Evolutionary conservation across 768 basidiomycete genomes (phyloP), one percentile per base, ranked within the genome.

Genomic region (Suillus paluster): DNA sequence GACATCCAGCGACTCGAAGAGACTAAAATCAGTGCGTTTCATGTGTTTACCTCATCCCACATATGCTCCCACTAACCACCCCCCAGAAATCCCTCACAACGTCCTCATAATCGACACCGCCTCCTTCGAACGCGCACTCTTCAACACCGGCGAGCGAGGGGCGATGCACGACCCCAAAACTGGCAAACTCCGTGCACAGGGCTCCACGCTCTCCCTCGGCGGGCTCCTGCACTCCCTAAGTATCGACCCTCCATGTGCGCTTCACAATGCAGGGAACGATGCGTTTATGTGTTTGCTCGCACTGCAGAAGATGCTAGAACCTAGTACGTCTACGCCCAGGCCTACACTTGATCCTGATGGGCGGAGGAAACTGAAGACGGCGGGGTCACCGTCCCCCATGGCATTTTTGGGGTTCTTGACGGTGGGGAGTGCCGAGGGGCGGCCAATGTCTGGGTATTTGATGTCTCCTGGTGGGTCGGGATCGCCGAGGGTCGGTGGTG

Each of bases 251-350:
- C 70, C 68, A 17, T 85, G 83, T 61, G 70, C 73, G 15, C 70
- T 89, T 62, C 85, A 90, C 71, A 92, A 93, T 68, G 78, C 92
- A n/a, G 92, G 92, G 15, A 94, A 94, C 71, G 88, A 91, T 64
- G 89, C 92, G 4, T 85, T 90, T 68, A 79, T 90, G 79, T 77
- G 78, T 56, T 81, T 94, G 33, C 84, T 90, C 45, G 84, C 80
- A 14, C 78, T 94, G 34, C 92, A 94, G 68, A 78, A 84, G 67
- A 81, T 94, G 42, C 73, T 91, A 14, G 87, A 89, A 58, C 88
- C 86, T 0, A 74, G 75, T 14, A 82, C 83, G 23, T 64, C 65
- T 25, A 68, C 71, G 4, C 81, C 82, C 71, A 66, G 7, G 57
- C 59, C 44, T 59, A 30, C 30, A 6, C 6, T 30, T 30, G 59